phyloP scores from a whole-genome alignment of 2,329 filamentous ascomycete genomes.

The Aspergillus sojae region DNA sequence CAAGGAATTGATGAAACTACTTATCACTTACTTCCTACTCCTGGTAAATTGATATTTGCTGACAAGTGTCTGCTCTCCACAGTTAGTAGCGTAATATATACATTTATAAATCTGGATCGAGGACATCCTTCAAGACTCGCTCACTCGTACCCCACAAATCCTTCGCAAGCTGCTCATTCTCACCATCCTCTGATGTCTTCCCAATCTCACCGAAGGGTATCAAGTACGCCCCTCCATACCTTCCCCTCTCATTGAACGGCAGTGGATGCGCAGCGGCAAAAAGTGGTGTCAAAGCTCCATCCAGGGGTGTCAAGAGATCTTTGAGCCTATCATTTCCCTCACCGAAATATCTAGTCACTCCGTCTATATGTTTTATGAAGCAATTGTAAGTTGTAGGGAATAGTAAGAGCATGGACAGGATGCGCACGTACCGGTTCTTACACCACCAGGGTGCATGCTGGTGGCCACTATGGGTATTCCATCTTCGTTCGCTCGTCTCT shows the following conservation, averaged over 20 bases:
- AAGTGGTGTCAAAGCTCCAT: neutral
- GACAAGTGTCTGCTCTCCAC: neutral
- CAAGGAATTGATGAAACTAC: neutral
- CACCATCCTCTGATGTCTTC: neutral
- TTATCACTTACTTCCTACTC: neutral
- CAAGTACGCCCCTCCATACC: neutral
- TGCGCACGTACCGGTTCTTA: neutral
- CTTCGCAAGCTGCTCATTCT: neutral
- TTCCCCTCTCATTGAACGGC: neutral
- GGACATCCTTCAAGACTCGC: neutral
- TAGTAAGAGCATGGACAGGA: neutral
- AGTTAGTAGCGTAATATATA: too few relatives aligned
- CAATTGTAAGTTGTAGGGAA: neutral
- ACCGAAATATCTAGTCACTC: neutral
- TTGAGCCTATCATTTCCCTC: neutral
- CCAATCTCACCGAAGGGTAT: neutral
- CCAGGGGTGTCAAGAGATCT: neutral
- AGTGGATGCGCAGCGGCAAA: neutral
- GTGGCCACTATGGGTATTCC: neutral
- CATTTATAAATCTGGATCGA: too few relatives aligned
- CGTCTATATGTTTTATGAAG: neutral
- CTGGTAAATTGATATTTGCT: neutral
- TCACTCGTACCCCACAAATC: neutral
- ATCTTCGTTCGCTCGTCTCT: neutral
- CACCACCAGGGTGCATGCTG: neutral